Conservation (phyloP, 345 rosid genomes). For the Eucalyptus pauciflora region DNA sequence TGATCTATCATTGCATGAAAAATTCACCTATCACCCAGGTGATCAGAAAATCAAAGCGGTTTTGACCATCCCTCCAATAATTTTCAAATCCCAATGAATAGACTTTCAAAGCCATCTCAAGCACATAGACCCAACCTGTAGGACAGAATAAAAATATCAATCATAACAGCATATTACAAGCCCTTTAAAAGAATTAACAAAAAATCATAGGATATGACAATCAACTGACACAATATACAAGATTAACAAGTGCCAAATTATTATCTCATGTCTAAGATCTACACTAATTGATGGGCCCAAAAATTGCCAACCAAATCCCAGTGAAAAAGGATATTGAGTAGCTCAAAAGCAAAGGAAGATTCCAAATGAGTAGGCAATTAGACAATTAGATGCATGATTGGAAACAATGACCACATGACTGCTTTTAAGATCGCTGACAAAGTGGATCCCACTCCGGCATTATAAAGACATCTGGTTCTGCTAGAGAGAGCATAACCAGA, state of each 20-base stretch:
- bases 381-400: background rate
- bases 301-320: background rate
- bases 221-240: background rate
- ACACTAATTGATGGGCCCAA: background rate
- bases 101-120: constrained; percentile 92
- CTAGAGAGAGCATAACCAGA: background rate
- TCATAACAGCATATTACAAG: background rate
- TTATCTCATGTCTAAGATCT: background rate
- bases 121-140: constrained; percentile 92
- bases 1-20: background rate
- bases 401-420: background rate
- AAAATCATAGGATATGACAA: background rate
- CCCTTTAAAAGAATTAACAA: background rate
- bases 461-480: background rate
- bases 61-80: constrained; percentile 95
- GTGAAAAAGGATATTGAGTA: background rate
- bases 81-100: constrained; percentile 80
- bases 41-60: constrained; percentile 84
- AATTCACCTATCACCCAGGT: constrained; percentile 81
- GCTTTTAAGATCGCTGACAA: background rate
- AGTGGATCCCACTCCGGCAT: background rate
- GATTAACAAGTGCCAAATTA: background rate
- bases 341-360: background rate
- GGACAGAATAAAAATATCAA: background rate
- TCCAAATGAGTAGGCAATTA: background rate